Evolutionary conservation across 768 basidiomycete species (phyloP).

Genomic region (Lentinula edodes): DNA sequence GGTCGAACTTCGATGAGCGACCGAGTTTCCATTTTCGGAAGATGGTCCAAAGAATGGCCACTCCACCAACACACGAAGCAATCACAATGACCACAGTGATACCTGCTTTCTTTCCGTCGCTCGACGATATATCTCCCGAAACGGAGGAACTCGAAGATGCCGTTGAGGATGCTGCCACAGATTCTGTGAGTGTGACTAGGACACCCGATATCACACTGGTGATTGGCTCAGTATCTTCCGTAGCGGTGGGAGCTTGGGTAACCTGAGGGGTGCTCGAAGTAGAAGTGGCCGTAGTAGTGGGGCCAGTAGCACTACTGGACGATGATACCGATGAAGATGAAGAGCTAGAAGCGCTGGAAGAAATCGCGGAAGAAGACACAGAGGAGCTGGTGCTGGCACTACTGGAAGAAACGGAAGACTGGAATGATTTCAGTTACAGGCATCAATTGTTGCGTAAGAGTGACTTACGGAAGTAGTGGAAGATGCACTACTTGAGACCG

Average conservation of each 20-base stretch:
- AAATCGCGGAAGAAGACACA: not conserved
- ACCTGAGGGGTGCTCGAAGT: not conserved
- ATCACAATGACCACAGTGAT: slow-evolving; percentile 66
- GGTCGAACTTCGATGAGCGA: slow-evolving; percentile 74
- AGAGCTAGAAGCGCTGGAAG: not conserved
- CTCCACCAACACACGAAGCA: slow-evolving; percentile 60
- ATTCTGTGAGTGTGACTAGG: slow-evolving; percentile 14
- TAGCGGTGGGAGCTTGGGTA: not conserved
- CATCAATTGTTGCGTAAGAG: not conserved
- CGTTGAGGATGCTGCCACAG: slow-evolving; percentile 22
- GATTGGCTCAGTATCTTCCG: not conserved
- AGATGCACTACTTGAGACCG: not conserved
- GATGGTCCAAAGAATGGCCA: slow-evolving; percentile 78
- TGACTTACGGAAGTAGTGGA: not conserved
- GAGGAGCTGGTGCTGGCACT: not conserved
- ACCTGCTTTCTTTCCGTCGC: slow-evolving; percentile 32
- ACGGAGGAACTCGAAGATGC: slow-evolving; percentile 21
- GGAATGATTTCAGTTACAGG: not conserved
- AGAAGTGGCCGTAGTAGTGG: not conserved
- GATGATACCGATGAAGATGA: not conserved
- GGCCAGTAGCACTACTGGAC: not conserved
- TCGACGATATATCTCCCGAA: slow-evolving; percentile 17
- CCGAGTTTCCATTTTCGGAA: slow-evolving; percentile 61
- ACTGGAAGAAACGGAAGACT: slow-evolving; percentile 1
- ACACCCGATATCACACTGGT: slow-evolving; percentile 11